Percentiles rank a stretch among this genome's conserved stretches.
phyloP scores from a whole-genome alignment of 805 yeast species.

The Blastobotrys parvus region DNA sequence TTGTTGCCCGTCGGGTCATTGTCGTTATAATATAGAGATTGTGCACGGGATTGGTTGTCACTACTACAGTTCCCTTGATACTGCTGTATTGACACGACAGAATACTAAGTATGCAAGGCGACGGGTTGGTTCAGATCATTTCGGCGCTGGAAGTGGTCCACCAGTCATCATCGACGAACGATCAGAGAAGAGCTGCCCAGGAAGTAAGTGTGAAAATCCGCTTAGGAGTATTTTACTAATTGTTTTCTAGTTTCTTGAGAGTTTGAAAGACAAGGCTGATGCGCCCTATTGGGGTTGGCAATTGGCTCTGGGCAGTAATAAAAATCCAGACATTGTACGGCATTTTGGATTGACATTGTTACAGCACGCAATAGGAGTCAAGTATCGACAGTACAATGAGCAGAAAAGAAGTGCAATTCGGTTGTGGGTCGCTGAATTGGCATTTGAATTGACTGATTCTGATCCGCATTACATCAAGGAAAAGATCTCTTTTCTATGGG shows the following conservation, averaged over 20 bases:
- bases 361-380: constrained; percentile 56
- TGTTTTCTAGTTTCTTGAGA: constrained; percentile 50
- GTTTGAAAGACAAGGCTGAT: constrained; percentile 66
- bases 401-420: constrained; percentile 61
- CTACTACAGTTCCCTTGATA: no score
- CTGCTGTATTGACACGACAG: no score
- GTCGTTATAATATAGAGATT: no score
- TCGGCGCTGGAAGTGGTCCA: constrained; percentile 54
- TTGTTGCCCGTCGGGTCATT: no score
- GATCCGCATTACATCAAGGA: constrained; percentile 91
- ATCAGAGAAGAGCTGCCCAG: constrained; percentile 45
- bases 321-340: constrained; percentile 62
- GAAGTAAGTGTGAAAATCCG: constrained; percentile 19
- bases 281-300: constrained; percentile 92
- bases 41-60: no score
- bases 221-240: background rate
- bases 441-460: constrained; percentile 43
- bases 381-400: constrained; percentile 46
- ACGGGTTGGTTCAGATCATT: constrained; percentile 64
- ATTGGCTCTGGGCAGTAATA: constrained; percentile 56
- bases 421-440: constrained; percentile 77
- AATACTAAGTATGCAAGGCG: constrained; percentile 17
- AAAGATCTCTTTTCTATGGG: constrained; percentile 87
- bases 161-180: constrained; percentile 25
- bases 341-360: constrained; percentile 84